Percentiles rank a stretch among this genome's conserved stretches.
These are phyloP conservation scores for Suhomyces sp. DNA, from an alignment of 805 yeast genomes.

Conservation along the genomic window DNA sequence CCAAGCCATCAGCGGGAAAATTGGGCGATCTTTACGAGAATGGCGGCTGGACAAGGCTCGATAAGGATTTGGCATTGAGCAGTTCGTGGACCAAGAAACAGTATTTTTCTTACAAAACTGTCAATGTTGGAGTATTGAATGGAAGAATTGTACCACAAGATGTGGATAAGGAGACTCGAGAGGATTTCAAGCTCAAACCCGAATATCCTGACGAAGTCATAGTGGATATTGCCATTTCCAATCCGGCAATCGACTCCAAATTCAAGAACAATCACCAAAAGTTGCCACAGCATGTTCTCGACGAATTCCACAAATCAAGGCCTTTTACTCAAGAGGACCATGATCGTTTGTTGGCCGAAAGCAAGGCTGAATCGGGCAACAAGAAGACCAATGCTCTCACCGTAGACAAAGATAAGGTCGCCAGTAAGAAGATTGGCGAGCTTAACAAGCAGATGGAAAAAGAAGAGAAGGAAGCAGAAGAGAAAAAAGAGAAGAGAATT, in stretches of 20 bases:
- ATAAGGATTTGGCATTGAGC: conserved; percentile 48
- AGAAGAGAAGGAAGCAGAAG: conserved; percentile 3
- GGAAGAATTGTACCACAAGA: conserved; percentile 5
- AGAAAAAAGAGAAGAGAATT: conserved; percentile 1
- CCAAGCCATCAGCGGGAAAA: conserved; percentile 20
- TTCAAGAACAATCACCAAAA: conserved; percentile 37
- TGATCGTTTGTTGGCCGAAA: conserved; percentile 8
- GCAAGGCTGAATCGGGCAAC: conserved; percentile 6
- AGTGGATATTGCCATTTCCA: conserved; percentile 38
- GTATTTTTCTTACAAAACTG: conserved; percentile 34
- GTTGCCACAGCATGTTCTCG: conserved; percentile 28
- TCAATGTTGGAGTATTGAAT: conserved; percentile 20
- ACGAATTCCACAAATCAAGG: conserved; percentile 25
- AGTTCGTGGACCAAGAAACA: conserved; percentile 42
- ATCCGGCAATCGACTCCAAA: conserved; percentile 27
- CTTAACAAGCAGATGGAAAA: conserved; percentile 7
- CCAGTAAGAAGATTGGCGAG: conserved; percentile 12
- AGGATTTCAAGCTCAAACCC: conserved; percentile 2
- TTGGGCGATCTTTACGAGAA: conserved; percentile 20
- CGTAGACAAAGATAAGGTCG: conserved; percentile 15
- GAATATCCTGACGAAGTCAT: conserved; percentile 25
- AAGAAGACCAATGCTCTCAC: conserved; percentile 9
- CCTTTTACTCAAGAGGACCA: conserved; percentile 29
- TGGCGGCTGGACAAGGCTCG: conserved; percentile 41
- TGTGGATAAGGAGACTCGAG: neutral